Percentiles rank a stretch among this genome's conserved stretches.
These are phyloP conservation scores for Boletus smithii DNA, from an alignment of 1,284 basidiomycete genomes.

Conservation along the genomic window DNA sequence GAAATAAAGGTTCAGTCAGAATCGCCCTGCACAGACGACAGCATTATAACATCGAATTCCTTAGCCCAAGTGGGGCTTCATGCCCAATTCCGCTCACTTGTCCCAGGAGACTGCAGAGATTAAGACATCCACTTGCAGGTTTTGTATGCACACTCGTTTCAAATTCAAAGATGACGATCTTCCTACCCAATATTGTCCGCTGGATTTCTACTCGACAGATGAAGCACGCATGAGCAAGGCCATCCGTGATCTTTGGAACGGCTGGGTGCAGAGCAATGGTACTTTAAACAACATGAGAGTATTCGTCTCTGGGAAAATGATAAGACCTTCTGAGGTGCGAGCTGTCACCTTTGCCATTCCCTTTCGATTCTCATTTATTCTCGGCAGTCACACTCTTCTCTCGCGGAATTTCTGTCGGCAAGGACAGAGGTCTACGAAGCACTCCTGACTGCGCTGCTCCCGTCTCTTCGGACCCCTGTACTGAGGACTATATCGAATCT, in stretches of 20 bases:
- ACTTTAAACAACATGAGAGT: conserved; percentile 77
- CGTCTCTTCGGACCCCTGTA: conserved; percentile 50
- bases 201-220: conserved; percentile 81
- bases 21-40: not conserved
- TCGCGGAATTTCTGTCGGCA: conserved; percentile 19
- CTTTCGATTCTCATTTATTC: not conserved
- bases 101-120: conserved; percentile 52
- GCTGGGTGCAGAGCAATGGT: conserved; percentile 64
- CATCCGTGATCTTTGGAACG: conserved; percentile 66
- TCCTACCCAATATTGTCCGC: conserved; percentile 72
- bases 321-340: conserved; percentile 62
- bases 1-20: conserved; percentile 76
- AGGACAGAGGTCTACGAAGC: conserved; percentile 34
- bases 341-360: not conserved
- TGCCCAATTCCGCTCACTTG: conserved; percentile 61
- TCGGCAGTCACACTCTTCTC: conserved; percentile 10
- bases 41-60: not conserved
- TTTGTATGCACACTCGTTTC: conserved; percentile 81
- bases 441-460: conserved; percentile 48
- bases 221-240: conserved; percentile 56
- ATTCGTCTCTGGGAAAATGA: conserved; percentile 61
- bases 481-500: conserved; percentile 58
- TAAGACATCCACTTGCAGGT: conserved; percentile 77
- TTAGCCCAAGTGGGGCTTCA: conserved; percentile 93
- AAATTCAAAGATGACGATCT: conserved; percentile 38